Base-by-base conservation (phyloP, 352 stramenopile species). In the Globisporangium canariense region DNA sequence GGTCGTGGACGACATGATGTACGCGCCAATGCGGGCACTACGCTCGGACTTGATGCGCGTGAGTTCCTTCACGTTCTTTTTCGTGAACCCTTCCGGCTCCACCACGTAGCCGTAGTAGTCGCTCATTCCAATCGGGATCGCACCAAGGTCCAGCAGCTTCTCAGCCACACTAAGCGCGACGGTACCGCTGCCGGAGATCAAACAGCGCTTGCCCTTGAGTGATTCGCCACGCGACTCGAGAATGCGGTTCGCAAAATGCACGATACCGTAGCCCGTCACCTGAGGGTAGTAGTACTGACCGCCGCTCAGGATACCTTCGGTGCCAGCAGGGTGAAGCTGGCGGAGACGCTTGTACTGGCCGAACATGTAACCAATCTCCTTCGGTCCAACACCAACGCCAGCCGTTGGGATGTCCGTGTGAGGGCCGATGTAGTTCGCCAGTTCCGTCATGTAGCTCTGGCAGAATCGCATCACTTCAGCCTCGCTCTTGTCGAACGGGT, bases 401-500 rank as follows among this genome's bases (percentile, higher is more conserved):
- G 97, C 97, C 11, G 89, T 98, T 14, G 97, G 97, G 64, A 97
- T 88, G 74, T 99, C 96, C 61, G 96, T 86, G 77, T 98, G 92
- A 11, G 96, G 94, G 8, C 96, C 97, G 71, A 99, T 98, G 83
- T 99, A 99, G 72, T 99, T 99, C 65, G 90, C 87, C 55, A 99
- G 77, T 73, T 99, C 97, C 2, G 94, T 99, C 94, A 99, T 98
- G 79, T 98, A 99, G 47, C 82, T 96, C 79, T 99, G 96, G 69
- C 97, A 99, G 75, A 99, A 99, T 53, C 96, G 86, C 83, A 99
- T 97, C 67, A 99, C 96, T 71, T 99, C 97, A 28, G 90, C 86
- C 74, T 99, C 97, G 58, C 82, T 97, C 79, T 99, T 99, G 77
- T 98, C 93, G 63, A 97, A 81, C 8, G 97, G 97, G 76, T 99